phyloP scores from a whole-genome alignment of 208 protist species.

The Naegleria lovaniensis region DNA sequence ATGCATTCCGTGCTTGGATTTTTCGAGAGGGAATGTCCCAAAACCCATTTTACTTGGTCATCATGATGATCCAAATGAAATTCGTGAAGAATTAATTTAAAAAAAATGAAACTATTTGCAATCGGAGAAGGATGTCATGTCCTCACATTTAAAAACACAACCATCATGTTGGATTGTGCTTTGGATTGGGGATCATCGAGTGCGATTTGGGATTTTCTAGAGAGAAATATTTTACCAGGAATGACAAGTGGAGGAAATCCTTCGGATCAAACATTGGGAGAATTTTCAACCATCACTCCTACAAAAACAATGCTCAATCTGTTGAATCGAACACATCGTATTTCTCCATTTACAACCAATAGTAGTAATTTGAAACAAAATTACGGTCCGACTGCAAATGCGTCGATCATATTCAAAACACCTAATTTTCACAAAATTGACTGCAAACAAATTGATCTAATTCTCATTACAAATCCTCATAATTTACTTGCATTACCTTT shows the following conservation, averaged over 20 bases:
- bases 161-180: slow-evolving; percentile 8
- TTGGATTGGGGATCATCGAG: neutral
- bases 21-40: too few species aligned
- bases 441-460: neutral
- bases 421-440: slow-evolving; percentile 22
- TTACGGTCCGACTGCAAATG: neutral
- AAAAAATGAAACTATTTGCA: neutral
- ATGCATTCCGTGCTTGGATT: too few species aligned
- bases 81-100: neutral
- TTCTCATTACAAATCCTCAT: neutral
- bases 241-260: too few species aligned
- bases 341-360: neutral
- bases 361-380: neutral
- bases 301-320: neutral
- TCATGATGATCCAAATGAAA: too few species aligned
- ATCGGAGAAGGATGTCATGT: neutral
- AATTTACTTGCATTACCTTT: slow-evolving; percentile 14
- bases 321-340: neutral
- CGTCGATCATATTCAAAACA: neutral
- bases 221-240: neutral
- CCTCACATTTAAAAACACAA: slow-evolving; percentile 11
- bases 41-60: too few species aligned
- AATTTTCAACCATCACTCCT: neutral
- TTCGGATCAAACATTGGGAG: neutral
- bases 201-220: neutral